Percentiles rank a stretch among this genome's conserved stretches.
Evolutionary conservation across 805 yeast genomes (phyloP).

Genomic region (Lachancea kluyveri): DNA sequence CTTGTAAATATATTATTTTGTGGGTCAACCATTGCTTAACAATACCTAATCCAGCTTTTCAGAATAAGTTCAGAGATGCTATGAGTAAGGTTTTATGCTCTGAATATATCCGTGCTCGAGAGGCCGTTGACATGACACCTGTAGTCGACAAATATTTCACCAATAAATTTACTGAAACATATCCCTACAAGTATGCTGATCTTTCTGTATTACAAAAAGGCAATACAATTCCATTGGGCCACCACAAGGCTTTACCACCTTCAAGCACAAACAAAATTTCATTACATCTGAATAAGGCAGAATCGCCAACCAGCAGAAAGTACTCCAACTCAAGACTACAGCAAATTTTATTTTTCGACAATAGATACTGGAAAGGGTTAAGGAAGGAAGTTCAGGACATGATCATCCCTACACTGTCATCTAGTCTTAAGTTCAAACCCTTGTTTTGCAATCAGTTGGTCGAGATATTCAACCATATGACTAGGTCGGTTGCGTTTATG

Average conservation of each 20-base stretch:
- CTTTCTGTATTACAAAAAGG: slow-evolving; percentile 31
- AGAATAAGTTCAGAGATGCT: slow-evolving; percentile 34
- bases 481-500: slow-evolving; percentile 43
- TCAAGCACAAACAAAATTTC: slow-evolving; percentile 27
- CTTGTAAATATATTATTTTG: slow-evolving; percentile 38
- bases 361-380: slow-evolving; percentile 47
- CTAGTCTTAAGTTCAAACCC: slow-evolving; percentile 42
- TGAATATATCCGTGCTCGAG: slow-evolving; percentile 11
- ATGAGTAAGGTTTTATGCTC: slow-evolving; percentile 41
- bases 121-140: slow-evolving; percentile 21
- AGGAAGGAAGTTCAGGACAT: slow-evolving; percentile 44
- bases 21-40: slow-evolving; percentile 45
- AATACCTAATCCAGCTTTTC: slow-evolving; percentile 34
- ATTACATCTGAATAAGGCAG: slow-evolving; percentile 14
- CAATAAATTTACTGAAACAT: slow-evolving; percentile 11
- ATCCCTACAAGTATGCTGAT: slow-evolving; percentile 22
- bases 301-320: slow-evolving; percentile 9
- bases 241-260: slow-evolving; percentile 23
- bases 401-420: slow-evolving; percentile 50
- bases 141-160: slow-evolving; percentile 20
- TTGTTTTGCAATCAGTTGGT: slow-evolving; percentile 47
- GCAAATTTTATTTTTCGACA: slow-evolving; percentile 50
- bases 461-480: slow-evolving; percentile 45
- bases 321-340: slow-evolving; percentile 47
- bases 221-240: slow-evolving; percentile 30